Percentiles rank a stretch among this genome's conserved stretches.
phyloP scores from a whole-genome alignment of 2,329 filamentous ascomycete species.

The Aspergillus ruber region DNA sequence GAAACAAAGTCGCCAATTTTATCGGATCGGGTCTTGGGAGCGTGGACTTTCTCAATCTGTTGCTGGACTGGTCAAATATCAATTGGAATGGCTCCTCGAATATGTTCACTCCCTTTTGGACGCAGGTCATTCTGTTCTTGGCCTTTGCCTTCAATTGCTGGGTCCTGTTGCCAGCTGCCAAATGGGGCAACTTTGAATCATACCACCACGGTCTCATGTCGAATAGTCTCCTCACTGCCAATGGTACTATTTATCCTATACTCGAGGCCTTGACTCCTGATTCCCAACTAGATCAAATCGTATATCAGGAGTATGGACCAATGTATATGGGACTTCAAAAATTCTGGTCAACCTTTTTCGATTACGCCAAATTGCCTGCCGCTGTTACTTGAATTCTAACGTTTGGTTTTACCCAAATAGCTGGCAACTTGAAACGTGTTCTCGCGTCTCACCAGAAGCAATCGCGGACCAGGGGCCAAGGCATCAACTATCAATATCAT shows the following conservation, averaged over 20 bases:
- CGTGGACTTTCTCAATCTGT: slow-evolving; percentile 56
- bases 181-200: slow-evolving; percentile 50
- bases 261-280: slow-evolving; percentile 37
- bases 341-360: slow-evolving; percentile 55
- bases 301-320: slow-evolving; percentile 44
- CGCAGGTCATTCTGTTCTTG: slow-evolving; percentile 52
- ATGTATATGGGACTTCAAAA: slow-evolving; percentile 54
- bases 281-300: slow-evolving; percentile 45
- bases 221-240: slow-evolving; percentile 48
- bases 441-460: slow-evolving; percentile 28
- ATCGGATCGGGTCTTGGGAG: slow-evolving; percentile 56
- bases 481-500: slow-evolving; percentile 50
- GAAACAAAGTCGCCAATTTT: slow-evolving; percentile 54
- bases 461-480: slow-evolving; percentile 21
- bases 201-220: slow-evolving; percentile 54
- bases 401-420: slow-evolving; percentile 49
- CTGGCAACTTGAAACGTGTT: slow-evolving; percentile 41
- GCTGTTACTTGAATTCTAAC: slow-evolving; percentile 54
- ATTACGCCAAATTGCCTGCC: slow-evolving; percentile 54
- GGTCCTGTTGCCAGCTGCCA: slow-evolving; percentile 53
- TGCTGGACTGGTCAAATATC: slow-evolving; percentile 57
- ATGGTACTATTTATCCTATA: slow-evolving; percentile 44
- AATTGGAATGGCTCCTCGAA: slow-evolving; percentile 45
- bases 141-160: slow-evolving; percentile 54
- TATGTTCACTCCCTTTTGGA: slow-evolving; percentile 53